These are phyloP conservation scores for Nicotiana tabacum DNA, from an alignment of 257 asterid species.

Conservation along the genomic window DNA sequence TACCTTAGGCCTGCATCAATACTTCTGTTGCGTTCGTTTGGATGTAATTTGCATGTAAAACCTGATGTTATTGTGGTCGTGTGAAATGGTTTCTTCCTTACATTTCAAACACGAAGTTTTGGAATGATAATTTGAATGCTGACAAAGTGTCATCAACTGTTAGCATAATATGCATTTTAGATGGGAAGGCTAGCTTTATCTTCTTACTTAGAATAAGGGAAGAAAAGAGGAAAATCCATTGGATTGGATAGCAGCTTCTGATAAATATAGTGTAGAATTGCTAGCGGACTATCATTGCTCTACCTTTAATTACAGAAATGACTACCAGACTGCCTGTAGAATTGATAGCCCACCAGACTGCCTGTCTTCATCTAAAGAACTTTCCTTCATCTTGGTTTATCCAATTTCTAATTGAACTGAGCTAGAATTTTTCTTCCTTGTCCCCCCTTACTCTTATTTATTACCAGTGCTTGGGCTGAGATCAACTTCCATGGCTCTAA, in stretches of 20 bases:
- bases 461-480: background rate
- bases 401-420: background rate
- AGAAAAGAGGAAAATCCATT: no score
- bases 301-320: background rate
- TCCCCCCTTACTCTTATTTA: background rate
- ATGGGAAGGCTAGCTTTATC: background rate
- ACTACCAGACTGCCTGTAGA: no score
- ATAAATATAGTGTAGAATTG: background rate
- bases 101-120: background rate
- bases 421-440: background rate
- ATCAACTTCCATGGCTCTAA: background rate
- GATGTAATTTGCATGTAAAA: background rate
- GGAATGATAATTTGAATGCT: background rate
- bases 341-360: background rate
- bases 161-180: background rate
- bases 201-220: background rate
- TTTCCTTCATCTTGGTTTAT: background rate
- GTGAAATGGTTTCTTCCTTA: background rate
- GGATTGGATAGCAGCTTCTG: background rate
- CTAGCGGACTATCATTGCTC: background rate
- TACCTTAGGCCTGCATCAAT: background rate
- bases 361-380: background rate
- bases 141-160: background rate
- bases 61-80: background rate
- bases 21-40: background rate